Evolutionary conservation across 208 protist species (phyloP).

Genomic region (Acanthamoeba sp.): DNA sequence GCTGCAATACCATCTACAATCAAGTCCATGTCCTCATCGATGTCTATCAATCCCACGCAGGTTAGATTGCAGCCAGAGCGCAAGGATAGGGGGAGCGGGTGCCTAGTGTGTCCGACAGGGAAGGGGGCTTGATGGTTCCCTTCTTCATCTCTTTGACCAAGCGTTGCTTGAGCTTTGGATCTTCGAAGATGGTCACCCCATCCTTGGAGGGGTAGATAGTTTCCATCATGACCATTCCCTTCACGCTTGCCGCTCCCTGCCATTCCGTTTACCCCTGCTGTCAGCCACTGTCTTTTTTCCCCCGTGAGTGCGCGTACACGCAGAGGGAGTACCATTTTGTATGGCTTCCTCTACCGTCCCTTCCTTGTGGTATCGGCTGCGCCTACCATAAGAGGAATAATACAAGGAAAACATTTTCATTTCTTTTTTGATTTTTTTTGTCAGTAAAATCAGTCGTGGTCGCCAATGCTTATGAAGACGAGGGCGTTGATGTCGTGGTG

Average conservation of each 20-base stretch:
- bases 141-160: conserved; percentile 69
- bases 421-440: not conserved
- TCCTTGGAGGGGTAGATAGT: conserved; percentile 59
- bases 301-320: too few species aligned
- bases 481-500: conserved; percentile 56
- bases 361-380: not conserved
- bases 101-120: conserved; percentile 13
- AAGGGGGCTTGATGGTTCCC: conserved; percentile 44
- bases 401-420: not conserved
- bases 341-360: not conserved
- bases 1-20: not conserved
- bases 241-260: conserved; percentile 64
- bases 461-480: not conserved
- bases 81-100: not conserved
- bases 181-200: conserved; percentile 51
- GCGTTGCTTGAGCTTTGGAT: conserved; percentile 65
- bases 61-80: too few species aligned
- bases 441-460: not conserved
- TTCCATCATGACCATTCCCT: conserved; percentile 73
- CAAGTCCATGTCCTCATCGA: conserved; percentile 61
- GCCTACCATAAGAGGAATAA: not conserved
- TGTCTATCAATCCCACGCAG: not conserved
- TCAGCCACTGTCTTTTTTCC: too few species aligned
- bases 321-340: not conserved
- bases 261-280: not conserved